These are phyloP conservation scores for Aspergillus fumigatus DNA, from an alignment of 2,329 filamentous ascomycete genomes.

Conservation along the genomic window DNA sequence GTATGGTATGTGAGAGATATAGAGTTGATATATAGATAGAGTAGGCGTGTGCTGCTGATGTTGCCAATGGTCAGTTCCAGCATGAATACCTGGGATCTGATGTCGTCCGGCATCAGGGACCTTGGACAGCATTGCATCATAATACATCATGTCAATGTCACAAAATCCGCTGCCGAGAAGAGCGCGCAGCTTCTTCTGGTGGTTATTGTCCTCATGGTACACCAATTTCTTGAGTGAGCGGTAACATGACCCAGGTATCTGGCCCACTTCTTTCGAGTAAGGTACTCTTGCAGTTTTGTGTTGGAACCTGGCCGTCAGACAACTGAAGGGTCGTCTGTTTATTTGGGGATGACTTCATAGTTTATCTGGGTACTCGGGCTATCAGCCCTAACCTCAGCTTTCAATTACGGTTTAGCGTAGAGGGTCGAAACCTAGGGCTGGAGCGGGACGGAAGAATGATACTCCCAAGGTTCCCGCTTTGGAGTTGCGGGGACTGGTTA, in stretches of 20 bases:
- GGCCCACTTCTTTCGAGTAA: neutral
- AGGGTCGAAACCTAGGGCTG: slow-evolving; percentile 31
- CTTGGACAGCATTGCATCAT: slow-evolving; percentile 25
- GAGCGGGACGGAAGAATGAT: slow-evolving; percentile 18
- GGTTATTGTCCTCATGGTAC: neutral
- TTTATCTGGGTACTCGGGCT: neutral
- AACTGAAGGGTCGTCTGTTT: neutral
- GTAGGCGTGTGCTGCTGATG: neutral
- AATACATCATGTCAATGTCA: slow-evolving; percentile 34
- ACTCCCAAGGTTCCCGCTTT: slow-evolving; percentile 13
- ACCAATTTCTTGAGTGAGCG: neutral
- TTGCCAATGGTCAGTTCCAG: neutral
- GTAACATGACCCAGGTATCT: too few species aligned
- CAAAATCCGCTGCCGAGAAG: neutral
- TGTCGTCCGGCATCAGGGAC: neutral
- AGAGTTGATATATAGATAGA: neutral
- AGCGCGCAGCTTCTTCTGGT: neutral
- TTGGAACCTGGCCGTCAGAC: neutral
- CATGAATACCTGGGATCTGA: neutral
- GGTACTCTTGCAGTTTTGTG: neutral
- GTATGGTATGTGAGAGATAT: neutral
- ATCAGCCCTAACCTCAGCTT: slow-evolving; percentile 20
- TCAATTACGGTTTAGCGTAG: slow-evolving; percentile 7
- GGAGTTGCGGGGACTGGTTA: slow-evolving; percentile 15
- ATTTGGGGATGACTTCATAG: slow-evolving; percentile 2